These are phyloP conservation scores for Ophiocordyceps camponoti-rufipedis DNA, from an alignment of 2,329 filamentous ascomycete genomes.

Conservation along the genomic window DNA sequence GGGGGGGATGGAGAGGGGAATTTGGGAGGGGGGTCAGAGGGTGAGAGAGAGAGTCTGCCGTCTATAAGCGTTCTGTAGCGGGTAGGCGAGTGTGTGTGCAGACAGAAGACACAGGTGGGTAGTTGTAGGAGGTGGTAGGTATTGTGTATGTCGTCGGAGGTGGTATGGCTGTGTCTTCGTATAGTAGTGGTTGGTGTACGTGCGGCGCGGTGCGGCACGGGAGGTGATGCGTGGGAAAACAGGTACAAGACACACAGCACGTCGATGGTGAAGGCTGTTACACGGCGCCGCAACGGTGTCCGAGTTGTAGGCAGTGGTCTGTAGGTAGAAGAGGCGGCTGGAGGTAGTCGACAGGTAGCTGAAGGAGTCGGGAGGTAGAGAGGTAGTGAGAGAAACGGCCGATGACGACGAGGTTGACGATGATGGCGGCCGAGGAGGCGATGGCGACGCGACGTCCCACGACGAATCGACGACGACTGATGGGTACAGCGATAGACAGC, in stretches of 20 bases:
- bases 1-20: background rate
- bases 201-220: background rate
- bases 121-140: too few relatives aligned
- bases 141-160: conserved; percentile 1
- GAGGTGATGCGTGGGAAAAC: background rate
- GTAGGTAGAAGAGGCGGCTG: background rate
- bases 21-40: background rate
- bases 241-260: conserved; percentile 1
- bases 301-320: background rate
- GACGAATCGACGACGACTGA: background rate
- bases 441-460: background rate
- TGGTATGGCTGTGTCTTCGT: background rate
- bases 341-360: background rate
- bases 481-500: background rate
- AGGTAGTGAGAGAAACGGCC: background rate
- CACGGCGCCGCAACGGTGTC: conserved; percentile 4
- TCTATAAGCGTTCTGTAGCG: background rate
- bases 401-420: background rate
- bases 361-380: too few relatives aligned
- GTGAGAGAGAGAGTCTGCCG: background rate
- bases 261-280: conserved; percentile 3
- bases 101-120: background rate
- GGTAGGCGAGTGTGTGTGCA: background rate
- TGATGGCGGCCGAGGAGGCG: background rate
- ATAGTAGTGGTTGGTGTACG: background rate